phyloP scores from a whole-genome alignment of 2,329 filamentous ascomycete genomes.

The Coniochaeta sp. region DNA sequence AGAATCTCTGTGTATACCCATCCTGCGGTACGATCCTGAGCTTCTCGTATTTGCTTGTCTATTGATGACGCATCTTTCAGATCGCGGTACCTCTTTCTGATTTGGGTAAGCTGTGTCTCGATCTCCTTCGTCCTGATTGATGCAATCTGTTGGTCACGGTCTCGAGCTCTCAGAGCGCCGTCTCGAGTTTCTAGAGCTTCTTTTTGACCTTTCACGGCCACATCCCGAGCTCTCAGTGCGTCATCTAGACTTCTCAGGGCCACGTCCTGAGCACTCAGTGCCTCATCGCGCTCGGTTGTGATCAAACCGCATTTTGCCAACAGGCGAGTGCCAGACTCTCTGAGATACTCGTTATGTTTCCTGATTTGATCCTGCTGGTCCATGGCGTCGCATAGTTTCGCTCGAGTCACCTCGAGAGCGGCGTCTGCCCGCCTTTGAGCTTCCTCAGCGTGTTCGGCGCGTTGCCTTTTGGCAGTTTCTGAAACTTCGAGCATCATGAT shows the following conservation, averaged over 20 bases:
- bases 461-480: too few species aligned
- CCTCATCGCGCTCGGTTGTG: background rate
- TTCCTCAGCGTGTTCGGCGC: background rate
- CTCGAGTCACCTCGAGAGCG: background rate
- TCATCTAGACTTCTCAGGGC: background rate
- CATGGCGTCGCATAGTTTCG: background rate
- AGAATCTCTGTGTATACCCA: background rate
- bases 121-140: background rate
- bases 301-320: background rate
- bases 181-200: background rate
- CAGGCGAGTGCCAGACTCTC: background rate
- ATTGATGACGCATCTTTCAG: background rate
- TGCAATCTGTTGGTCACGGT: background rate
- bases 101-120: background rate
- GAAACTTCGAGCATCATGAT: too few species aligned
- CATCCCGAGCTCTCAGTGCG: background rate
- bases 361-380: background rate
- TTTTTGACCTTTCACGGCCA: background rate
- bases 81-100: background rate
- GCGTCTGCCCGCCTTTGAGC: background rate
- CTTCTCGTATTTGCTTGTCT: background rate
- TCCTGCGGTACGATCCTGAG: background rate
- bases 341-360: background rate
- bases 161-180: background rate
- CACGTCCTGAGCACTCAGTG: background rate